Evolutionary conservation across 768 basidiomycete species (phyloP).

Genomic region (Mycena galopus): DNA sequence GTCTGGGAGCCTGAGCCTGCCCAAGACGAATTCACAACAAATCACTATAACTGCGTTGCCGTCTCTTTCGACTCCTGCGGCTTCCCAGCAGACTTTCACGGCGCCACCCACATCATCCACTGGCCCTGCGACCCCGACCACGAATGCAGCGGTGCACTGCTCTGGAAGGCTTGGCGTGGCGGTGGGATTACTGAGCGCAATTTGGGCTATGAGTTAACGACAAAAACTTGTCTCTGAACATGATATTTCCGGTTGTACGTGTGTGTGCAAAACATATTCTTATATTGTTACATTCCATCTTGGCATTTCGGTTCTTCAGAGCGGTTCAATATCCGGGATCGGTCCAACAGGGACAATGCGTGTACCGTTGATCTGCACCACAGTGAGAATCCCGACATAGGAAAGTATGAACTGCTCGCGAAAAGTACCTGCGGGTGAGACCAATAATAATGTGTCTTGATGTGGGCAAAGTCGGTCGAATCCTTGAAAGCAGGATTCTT

Average conservation of each 20-base stretch:
- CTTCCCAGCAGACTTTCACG: constrained; percentile 26
- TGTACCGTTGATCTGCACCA: constrained; percentile 78
- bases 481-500: constrained; percentile 87
- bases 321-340: constrained; percentile 72
- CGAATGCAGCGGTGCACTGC: neutral
- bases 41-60: constrained; percentile 21
- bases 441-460: constrained; percentile 84
- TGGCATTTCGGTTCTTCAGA: constrained; percentile 49
- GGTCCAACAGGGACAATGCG: constrained; percentile 86
- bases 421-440: constrained; percentile 53
- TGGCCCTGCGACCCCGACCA: neutral
- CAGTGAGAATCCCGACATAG: neutral
- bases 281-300: neutral
- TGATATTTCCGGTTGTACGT: no score
- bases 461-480: constrained; percentile 91
- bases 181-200: neutral
- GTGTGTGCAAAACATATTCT: no score
- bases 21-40: constrained; percentile 21
- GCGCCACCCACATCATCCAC: neutral
- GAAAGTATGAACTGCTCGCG: neutral
- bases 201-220: constrained; percentile 5
- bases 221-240: neutral
- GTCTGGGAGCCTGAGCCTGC: neutral
- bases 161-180: neutral
- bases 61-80: neutral